Percentiles rank a stretch among this genome's conserved stretches.
These are phyloP conservation scores for Cyberlindnera bimundalis DNA, from an alignment of 805 yeast genomes.

Conservation along the genomic window DNA sequence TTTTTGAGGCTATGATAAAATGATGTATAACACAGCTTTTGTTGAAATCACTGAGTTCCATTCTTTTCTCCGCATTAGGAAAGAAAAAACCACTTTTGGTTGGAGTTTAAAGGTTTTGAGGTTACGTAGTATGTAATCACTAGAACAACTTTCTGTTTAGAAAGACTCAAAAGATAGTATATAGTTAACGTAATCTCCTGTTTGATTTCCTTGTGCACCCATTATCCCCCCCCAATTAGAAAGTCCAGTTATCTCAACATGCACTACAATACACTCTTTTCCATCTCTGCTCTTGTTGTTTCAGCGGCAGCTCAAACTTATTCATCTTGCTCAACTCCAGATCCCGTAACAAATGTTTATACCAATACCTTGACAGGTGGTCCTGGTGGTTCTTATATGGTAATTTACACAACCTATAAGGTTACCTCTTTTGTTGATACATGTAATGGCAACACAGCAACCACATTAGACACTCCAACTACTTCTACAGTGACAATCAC, in stretches of 20 bases:
- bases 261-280: conserved; percentile 4
- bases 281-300: background rate
- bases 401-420: conserved; percentile 5
- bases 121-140: too few species aligned
- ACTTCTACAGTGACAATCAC: conserved; percentile 1
- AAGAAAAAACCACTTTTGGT: too few species aligned
- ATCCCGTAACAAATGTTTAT: conserved; percentile 3
- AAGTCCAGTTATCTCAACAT: background rate
- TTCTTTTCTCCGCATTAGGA: too few species aligned
- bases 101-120: too few species aligned
- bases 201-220: too few species aligned
- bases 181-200: too few species aligned
- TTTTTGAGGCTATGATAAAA: too few species aligned
- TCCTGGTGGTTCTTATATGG: conserved; percentile 1
- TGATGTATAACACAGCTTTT: too few species aligned
- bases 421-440: conserved; percentile 15
- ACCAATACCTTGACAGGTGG: background rate
- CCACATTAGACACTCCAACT: background rate
- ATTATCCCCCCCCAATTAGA: too few species aligned
- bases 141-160: too few species aligned
- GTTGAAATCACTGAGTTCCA: too few species aligned
- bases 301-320: conserved; percentile 2
- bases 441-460: conserved; percentile 10
- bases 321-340: conserved; percentile 9
- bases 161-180: too few species aligned